Evolutionary conservation across 257 asterid genomes (phyloP).

Genomic region (Solanum tarapatanum): DNA sequence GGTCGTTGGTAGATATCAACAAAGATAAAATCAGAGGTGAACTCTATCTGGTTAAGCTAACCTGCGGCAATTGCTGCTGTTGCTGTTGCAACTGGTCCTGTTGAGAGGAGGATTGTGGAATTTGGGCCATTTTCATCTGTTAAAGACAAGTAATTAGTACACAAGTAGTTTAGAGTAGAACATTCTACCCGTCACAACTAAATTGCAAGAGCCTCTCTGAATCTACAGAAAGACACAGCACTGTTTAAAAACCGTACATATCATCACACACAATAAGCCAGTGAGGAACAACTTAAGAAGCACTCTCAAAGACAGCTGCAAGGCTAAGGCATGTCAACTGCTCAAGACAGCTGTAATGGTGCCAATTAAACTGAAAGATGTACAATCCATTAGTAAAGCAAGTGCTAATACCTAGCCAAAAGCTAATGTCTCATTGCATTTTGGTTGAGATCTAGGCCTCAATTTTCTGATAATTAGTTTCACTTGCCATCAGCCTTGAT

Average conservation of each 20-base stretch:
- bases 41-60: not conserved
- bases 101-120: conserved; percentile 47
- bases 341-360: not conserved
- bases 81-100: conserved; percentile 31
- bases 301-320: not conserved
- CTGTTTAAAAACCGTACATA: not conserved
- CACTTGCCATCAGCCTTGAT: not conserved
- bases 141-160: not conserved
- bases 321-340: not conserved
- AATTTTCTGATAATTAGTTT: not conserved
- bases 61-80: conserved; percentile 34
- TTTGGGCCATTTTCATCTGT: conserved; percentile 45
- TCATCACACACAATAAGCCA: not conserved
- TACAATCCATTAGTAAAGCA: not conserved
- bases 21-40: not conserved
- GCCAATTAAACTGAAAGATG: not conserved
- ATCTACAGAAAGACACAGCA: not conserved
- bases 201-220: not conserved
- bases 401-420: not conserved
- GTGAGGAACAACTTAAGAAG: not conserved
- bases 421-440: not conserved
- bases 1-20: not conserved
- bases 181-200: not conserved
- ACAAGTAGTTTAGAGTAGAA: not conserved
- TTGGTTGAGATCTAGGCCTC: not conserved